A percentile compares a stretch with the other conserved stretches of the same genome.
Evolutionary conservation across 2,329 filamentous ascomycete genomes (phyloP).

Genomic region (Exophiala dermatitidis): DNA sequence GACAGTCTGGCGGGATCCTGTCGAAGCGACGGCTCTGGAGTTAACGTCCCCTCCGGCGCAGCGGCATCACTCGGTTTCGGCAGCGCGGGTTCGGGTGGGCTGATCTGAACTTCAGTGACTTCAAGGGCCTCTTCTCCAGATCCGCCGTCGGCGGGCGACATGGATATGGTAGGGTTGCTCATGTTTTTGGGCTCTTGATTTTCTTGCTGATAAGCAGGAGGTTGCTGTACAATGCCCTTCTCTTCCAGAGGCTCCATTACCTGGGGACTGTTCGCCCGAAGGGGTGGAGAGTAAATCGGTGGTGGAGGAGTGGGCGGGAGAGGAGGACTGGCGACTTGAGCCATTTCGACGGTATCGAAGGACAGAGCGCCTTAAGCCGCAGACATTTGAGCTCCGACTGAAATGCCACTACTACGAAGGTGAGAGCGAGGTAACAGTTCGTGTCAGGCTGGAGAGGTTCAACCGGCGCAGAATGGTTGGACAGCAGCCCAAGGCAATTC

Average conservation of each 20-base stretch:
- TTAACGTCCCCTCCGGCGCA: conserved; percentile 15
- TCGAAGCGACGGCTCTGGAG: conserved; percentile 14
- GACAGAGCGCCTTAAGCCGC: background rate
- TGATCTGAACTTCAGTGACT: conserved; percentile 15
- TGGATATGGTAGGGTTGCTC: conserved; percentile 16
- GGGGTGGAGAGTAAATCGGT: conserved; percentile 39
- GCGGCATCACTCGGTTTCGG: conserved; percentile 13
- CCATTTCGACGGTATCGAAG: conserved; percentile 12
- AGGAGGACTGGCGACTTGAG: conserved; percentile 16
- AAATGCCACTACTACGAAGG: background rate
- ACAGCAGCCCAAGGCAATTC: background rate
- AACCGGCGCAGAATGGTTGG: background rate
- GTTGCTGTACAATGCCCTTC: conserved; percentile 4
- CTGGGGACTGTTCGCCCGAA: conserved; percentile 23
- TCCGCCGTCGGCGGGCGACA: conserved; percentile 6
- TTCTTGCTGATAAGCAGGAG: background rate
- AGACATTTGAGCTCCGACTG: conserved; percentile 11
- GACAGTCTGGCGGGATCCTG: conserved; percentile 22
- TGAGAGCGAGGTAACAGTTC: background rate
- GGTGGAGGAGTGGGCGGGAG: conserved; percentile 36
- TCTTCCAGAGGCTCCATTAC: conserved; percentile 20
- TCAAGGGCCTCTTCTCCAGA: conserved; percentile 5
- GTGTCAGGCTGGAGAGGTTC: background rate
- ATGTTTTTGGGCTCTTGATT: background rate
- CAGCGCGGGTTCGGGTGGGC: conserved; percentile 17